Evolutionary conservation across 1,139 yeast species (phyloP).

Genomic region (Taphrina flavorubra): DNA sequence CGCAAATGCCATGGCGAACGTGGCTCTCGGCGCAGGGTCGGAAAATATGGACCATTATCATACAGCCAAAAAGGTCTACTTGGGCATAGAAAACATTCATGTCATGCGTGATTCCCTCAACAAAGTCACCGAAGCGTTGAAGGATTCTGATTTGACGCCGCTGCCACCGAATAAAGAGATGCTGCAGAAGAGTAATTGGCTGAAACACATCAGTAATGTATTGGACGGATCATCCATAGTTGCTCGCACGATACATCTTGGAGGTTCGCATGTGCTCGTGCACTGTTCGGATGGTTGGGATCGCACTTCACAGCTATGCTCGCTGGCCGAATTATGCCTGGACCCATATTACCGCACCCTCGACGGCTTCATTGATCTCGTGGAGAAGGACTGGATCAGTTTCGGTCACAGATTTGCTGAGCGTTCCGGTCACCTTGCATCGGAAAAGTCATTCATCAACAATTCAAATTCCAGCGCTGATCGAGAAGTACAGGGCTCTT

Average conservation of each 20-base stretch:
- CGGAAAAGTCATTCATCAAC: slow-evolving; percentile 52
- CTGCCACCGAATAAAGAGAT: slow-evolving; percentile 56
- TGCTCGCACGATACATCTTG: slow-evolving; percentile 76
- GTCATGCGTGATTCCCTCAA: slow-evolving; percentile 86
- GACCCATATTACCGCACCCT: slow-evolving; percentile 90
- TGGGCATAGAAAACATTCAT: slow-evolving; percentile 94
- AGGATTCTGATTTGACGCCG: slow-evolving; percentile 68
- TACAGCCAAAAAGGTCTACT: slow-evolving; percentile 68
- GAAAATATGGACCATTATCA: slow-evolving; percentile 88
- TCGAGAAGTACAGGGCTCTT: slow-evolving; percentile 37
- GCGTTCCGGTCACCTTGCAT: slow-evolving; percentile 72
- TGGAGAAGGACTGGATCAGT: slow-evolving; percentile 94
- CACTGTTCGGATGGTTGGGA: slow-evolving; percentile 99
- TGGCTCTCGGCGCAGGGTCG: slow-evolving; percentile 96
- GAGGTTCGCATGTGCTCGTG: slow-evolving; percentile 78
- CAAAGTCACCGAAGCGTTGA: slow-evolving; percentile 62
- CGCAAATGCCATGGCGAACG: slow-evolving; percentile 95
- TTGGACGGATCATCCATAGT: slow-evolving; percentile 79
- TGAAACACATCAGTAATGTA: slow-evolving; percentile 70
- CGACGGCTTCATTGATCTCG: slow-evolving; percentile 80
- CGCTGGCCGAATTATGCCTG: slow-evolving; percentile 81
- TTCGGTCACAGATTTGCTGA: slow-evolving; percentile 92
- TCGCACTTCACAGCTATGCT: slow-evolving; percentile 85
- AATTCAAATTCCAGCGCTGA: slow-evolving; percentile 34
- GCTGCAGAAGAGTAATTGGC: slow-evolving; percentile 77